Base-by-base conservation (phyloP, 2,329 filamentous ascomycete species). In the Dothideomycetidae sp. region DNA sequence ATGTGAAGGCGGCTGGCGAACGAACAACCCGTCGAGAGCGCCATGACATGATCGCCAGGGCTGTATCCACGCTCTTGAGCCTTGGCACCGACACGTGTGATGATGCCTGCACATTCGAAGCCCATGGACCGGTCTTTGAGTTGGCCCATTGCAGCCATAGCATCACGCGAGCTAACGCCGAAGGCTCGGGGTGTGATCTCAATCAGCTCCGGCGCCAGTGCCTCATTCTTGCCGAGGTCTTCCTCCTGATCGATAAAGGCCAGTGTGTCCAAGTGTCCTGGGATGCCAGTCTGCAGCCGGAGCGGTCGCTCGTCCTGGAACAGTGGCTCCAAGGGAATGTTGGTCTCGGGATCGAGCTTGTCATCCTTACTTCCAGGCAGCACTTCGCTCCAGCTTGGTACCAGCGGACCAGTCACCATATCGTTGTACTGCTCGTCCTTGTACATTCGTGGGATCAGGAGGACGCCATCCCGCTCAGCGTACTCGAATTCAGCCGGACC, bases 101-200 rank as follows among this genome's bases (percentile, higher is more conserved):
- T 41, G 15, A 54, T 39, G 3, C 59, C 60, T 3, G 53, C 47
- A 16, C 50, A 52, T 35, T 61, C 59, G 4, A 50, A 50, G 3
- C 51, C 53, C 45, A 61, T 53, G 10, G 43, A 38, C 2, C 49
- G 42, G 1, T 50, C 48, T 1, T 49, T 45, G 3, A 57, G 42
- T 36, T 56, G 54, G 10, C 50, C 53, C 44, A 57, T 50, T 16
- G 61, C 58, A 10, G 62, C 59, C 41, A 68, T 53, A 1, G 64
- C 54, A 42, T 71, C 67, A 19, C 57, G 57, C 44, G 62, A 63
- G 48, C 65, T 70, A 40, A 69, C 14, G 2, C 57, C 60, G 9
- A 46, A 45, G 1, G 56, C 53, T 31, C 49, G 47, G 1, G 52
- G 35, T 17, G 59, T 44, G 4, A 65, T 51, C 40, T 63, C 58